phyloP scores from a whole-genome alignment of 176 grass and related monocot species.

The Triticum aestivum region IWGSC_CS_RefSeq_v2.1 NC_057800.1:198385837-198386336 shows the following conservation, averaged over 20 bases:
- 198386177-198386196: background rate
- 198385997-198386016: slow-evolving; percentile 68
- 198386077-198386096: slow-evolving; percentile 95
- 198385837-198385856: background rate
- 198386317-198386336: slow-evolving; percentile 95
- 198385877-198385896: background rate
- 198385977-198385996: slow-evolving; percentile 24
- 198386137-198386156: background rate
- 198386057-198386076: slow-evolving; percentile 99
- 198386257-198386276: slow-evolving; percentile 84
- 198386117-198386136: slow-evolving; percentile 92
- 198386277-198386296: slow-evolving; percentile 77
- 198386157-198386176: background rate
- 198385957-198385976: background rate
- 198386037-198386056: slow-evolving; percentile 84
- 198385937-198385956: slow-evolving; percentile 9
- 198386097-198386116: slow-evolving; percentile 97
- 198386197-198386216: background rate
- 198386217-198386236: slow-evolving; percentile 55
- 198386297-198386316: slow-evolving; percentile 88
- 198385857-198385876: background rate
- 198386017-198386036: slow-evolving; percentile 76
- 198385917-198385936: background rate
- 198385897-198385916: background rate
- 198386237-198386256: slow-evolving; percentile 74